Conservation (phyloP, 2,329 filamentous ascomycete genomes). For the Fusarium oligoseptatum region DNA sequence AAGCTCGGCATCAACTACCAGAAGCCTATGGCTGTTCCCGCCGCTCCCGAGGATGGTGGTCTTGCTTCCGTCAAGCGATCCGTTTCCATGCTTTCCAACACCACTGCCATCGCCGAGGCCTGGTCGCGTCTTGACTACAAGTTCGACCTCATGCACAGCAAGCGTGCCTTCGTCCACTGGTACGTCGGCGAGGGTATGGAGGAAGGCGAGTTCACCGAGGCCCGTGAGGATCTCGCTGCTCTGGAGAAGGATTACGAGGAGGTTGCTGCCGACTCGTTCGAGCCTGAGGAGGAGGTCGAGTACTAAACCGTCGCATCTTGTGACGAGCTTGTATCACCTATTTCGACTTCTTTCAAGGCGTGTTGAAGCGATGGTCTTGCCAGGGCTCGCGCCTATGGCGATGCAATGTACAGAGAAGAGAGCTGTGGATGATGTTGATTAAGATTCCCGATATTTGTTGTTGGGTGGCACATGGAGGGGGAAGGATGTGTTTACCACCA, state of each 20-base stretch:
- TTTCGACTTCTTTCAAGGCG: conserved; percentile 40
- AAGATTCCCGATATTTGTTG: conserved; percentile 45
- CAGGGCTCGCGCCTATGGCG: conserved; percentile 25
- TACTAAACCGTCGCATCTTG: conserved; percentile 70
- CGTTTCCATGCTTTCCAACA: conserved; percentile 81
- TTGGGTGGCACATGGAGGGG: conserved; percentile 37
- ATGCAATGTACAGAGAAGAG: conserved; percentile 38
- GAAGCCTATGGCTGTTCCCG: conserved; percentile 72
- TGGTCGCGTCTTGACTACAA: conserved; percentile 81
- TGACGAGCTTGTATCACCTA: conserved; percentile 33
- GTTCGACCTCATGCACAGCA: conserved; percentile 84
- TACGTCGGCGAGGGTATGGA: conserved; percentile 93
- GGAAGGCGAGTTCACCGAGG: conserved; percentile 90
- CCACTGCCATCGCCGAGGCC: conserved; percentile 79
- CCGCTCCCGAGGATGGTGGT: conserved; percentile 67
- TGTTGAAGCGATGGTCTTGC: conserved; percentile 32
- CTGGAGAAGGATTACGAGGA: conserved; percentile 91
- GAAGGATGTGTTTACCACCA: conserved; percentile 39
- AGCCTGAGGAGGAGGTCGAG: conserved; percentile 76
- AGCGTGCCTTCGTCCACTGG: conserved; percentile 83
- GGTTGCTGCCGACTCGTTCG: conserved; percentile 79
- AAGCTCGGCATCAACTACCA: conserved; percentile 83
- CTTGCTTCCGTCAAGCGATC: conserved; percentile 73
- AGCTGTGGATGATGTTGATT: conserved; percentile 44
- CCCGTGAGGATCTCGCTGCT: conserved; percentile 86